Evolutionary conservation across 495 filamentous ascomycete genomes (phyloP).

Genomic region (Lepidopterella palustris): DNA sequence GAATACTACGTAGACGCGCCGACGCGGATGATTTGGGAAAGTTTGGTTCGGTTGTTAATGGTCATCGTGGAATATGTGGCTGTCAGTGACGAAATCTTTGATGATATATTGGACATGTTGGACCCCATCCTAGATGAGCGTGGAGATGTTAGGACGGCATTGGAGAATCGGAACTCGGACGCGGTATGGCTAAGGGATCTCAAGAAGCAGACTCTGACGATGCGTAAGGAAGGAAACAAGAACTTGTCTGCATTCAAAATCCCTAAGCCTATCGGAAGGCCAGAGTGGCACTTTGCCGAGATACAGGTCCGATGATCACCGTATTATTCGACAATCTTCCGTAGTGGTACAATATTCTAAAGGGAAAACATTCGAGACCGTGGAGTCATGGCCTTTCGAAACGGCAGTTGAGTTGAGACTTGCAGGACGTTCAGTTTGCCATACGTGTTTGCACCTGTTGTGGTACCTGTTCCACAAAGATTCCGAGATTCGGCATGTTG

Average conservation of each 20-base stretch:
- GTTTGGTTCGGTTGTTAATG: slow-evolving; percentile 47
- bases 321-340: not conserved
- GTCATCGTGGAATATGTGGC: slow-evolving; percentile 50
- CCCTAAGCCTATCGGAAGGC: not conserved
- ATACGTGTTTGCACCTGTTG: not conserved
- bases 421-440: not conserved
- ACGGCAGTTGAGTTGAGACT: not conserved
- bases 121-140: slow-evolving; percentile 44
- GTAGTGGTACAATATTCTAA: not conserved
- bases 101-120: slow-evolving; percentile 58
- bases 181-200: slow-evolving; percentile 56
- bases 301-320: not conserved
- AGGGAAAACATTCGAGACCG: not conserved
- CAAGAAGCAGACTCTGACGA: not conserved
- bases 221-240: not conserved
- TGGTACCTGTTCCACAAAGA: not conserved
- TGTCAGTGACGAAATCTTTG: slow-evolving; percentile 57
- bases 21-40: slow-evolving; percentile 54
- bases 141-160: slow-evolving; percentile 44
- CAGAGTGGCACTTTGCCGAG: not conserved
- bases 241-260: not conserved
- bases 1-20: slow-evolving; percentile 44
- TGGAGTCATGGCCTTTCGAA: no score
- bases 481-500: not conserved
- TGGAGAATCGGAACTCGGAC: slow-evolving; percentile 60